phyloP scores from a whole-genome alignment of 2,329 filamentous ascomycete genomes.

The Dothiorella sarmentorum region DNA sequence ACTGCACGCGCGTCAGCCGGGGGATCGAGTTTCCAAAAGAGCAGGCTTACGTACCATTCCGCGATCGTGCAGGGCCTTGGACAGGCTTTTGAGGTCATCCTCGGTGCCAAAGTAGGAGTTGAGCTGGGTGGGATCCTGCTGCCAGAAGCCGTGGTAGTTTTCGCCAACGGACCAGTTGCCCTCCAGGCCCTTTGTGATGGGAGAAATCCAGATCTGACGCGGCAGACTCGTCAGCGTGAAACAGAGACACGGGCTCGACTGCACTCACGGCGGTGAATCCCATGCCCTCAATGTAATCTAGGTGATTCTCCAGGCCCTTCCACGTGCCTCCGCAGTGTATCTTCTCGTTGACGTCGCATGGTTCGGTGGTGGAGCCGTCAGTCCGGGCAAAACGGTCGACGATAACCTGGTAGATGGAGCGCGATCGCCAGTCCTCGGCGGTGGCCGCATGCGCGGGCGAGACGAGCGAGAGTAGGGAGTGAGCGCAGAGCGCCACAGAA shows the following conservation, averaged over 20 bases:
- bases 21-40: neutral
- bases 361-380: slow-evolving; percentile 30
- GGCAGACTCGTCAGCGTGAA: neutral
- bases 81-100: slow-evolving; percentile 47
- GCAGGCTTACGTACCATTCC: slow-evolving; percentile 35
- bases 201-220: slow-evolving; percentile 43
- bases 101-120: slow-evolving; percentile 50
- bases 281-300: slow-evolving; percentile 51
- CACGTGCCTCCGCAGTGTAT: slow-evolving; percentile 52
- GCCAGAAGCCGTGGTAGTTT: slow-evolving; percentile 53
- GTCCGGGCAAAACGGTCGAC: slow-evolving; percentile 33
- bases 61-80: slow-evolving; percentile 42
- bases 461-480: slow-evolving; percentile 22
- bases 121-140: slow-evolving; percentile 45
- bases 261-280: slow-evolving; percentile 45
- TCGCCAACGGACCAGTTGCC: slow-evolving; percentile 33
- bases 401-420: slow-evolving; percentile 36
- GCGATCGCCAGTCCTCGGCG: slow-evolving; percentile 35
- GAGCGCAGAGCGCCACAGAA: slow-evolving; percentile 22
- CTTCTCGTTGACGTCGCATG: slow-evolving; percentile 29
- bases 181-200: slow-evolving; percentile 28
- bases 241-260: too few relatives aligned
- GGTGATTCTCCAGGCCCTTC: slow-evolving; percentile 45
- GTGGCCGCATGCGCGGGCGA: slow-evolving; percentile 24
- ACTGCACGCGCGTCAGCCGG: slow-evolving; percentile 26